Evolutionary conservation across 176 grass and related monocot species (phyloP), one percentile per base, ranked within the genome.

Genomic region (Stipa capillata): DNA sequence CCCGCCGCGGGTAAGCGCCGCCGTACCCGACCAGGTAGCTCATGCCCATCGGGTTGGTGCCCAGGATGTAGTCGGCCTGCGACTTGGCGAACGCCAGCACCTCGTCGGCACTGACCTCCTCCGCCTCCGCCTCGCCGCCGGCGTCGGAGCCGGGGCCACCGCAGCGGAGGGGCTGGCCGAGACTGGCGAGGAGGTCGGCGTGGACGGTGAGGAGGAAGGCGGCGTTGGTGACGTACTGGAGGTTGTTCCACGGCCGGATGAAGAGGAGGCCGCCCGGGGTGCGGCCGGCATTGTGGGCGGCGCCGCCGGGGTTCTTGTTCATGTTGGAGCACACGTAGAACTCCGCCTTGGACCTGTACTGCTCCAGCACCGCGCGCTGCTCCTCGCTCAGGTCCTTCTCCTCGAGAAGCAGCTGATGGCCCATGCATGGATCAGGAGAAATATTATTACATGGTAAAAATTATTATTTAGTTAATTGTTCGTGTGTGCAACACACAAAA

Each of bases 221-320:
- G 6, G 96, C 92, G 74, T 89, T 70, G 20, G 92, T 50, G 24
- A 72, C 90, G 73, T 99, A 99, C 69, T 99, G 96, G 27, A 95
- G 76, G 84, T 99, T 99, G 85, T 99, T 99, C 96, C 92, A 93
- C 8, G 58, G 85, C 1, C 96, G 90, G 73, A 99, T 80, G 81
- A 87, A 95, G 69, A 95, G 68, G 24, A 99, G 81, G 1, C 96
- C 96, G 6, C 80, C 92, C 8, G 96, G 96, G 0, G 92, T 95
- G 36, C 85, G 96, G 4, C 78, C 79, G 65, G 93, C 96, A 64
- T 99, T 99, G 69, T 82, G 78, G 14, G 57, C 82, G 21, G 76
- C 60, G 65, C 86, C 87, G 62, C 80, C 79, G 16, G 84, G 72
- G 85, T 92, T 94, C 20, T 66, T 82, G 70, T 85, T 83, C 68